These are phyloP conservation scores for Mrakia frigida DNA, from an alignment of 768 basidiomycete species.

Conservation along the genomic window DNA sequence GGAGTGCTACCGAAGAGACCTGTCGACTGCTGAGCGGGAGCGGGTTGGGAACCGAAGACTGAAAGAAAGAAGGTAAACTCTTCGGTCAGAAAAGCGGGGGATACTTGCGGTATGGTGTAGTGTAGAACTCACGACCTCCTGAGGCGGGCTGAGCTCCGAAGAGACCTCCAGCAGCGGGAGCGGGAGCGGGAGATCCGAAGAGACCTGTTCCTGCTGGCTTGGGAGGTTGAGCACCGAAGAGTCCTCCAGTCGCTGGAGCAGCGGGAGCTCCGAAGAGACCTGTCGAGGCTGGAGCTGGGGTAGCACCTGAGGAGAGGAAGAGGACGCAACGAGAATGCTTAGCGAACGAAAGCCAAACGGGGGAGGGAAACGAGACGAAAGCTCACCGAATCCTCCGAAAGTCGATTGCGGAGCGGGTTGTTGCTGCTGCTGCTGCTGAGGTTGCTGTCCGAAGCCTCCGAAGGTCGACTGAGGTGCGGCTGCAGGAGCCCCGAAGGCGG, in stretches of 20 bases:
- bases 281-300: conserved; percentile 9
- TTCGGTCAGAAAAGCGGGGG: too few species aligned
- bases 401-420: conserved; percentile 8
- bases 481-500: conserved; percentile 10
- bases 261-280: conserved; percentile 36
- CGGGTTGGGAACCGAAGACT: conserved; percentile 29
- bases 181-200: conserved; percentile 34
- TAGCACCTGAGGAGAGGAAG: background rate
- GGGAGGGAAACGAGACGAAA: too few species aligned
- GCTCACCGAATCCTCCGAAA: conserved; percentile 25
- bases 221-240: conserved; percentile 35
- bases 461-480: conserved; percentile 23
- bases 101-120: background rate
- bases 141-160: conserved; percentile 24
- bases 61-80: background rate
- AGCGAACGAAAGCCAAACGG: background rate
- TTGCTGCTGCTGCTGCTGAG: conserved; percentile 3
- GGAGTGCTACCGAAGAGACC: conserved; percentile 33
- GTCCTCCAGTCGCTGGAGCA: conserved; percentile 30
- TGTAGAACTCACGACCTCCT: conserved; percentile 27
- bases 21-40: conserved; percentile 26
- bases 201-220: conserved; percentile 33
- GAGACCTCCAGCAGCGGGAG: conserved; percentile 32
- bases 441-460: conserved; percentile 26
- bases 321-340: background rate